Percentiles rank a stretch among this genome's conserved stretches.
Conservation (phyloP, 2,329 filamentous ascomycete species). For the Fusarium incarnatum region DNA sequence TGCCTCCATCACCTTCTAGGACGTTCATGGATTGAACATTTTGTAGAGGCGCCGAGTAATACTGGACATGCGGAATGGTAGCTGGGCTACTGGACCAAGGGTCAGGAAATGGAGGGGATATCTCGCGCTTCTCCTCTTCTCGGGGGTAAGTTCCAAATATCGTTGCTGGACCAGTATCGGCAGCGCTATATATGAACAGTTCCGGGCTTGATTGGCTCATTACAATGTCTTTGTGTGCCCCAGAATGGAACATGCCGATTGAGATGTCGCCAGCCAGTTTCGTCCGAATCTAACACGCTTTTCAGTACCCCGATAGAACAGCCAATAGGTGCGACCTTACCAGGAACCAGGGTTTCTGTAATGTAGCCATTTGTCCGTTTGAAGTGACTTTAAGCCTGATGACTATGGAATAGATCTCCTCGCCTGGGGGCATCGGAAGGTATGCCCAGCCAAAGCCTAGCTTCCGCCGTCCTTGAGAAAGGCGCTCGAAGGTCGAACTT, state of each 20-base stretch:
- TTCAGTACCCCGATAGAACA: fast-evolving
- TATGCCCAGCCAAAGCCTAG: not conserved
- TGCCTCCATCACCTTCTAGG: not conserved
- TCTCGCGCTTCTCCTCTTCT: not conserved
- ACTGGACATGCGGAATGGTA: not conserved
- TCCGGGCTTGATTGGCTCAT: constrained; percentile 16
- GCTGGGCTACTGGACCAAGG: not conserved
- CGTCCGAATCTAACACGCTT: constrained; percentile 5
- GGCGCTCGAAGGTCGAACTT: not conserved
- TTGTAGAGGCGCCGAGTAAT: not conserved
- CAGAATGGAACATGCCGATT: constrained; percentile 2
- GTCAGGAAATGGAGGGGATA: not conserved
- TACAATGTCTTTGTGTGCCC: constrained; percentile 5
- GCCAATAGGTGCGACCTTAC: not conserved
- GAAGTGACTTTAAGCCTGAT: not conserved
- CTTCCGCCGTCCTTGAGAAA: not conserved
- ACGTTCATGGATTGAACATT: not conserved
- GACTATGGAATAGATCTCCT: constrained; percentile 6
- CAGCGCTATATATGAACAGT: constrained; percentile 8
- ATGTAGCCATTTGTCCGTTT: constrained; percentile 2
- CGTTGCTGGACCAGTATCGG: constrained; percentile 18
- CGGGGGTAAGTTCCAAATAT: constrained; percentile 22
- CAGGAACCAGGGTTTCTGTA: constrained; percentile 17
- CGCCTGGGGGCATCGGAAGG: constrained; percentile 6
- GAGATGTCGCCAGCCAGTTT: constrained; percentile 17